Evolutionary conservation across 306 rosid species (phyloP).

Genomic region (Cajanus cajan): DNA sequence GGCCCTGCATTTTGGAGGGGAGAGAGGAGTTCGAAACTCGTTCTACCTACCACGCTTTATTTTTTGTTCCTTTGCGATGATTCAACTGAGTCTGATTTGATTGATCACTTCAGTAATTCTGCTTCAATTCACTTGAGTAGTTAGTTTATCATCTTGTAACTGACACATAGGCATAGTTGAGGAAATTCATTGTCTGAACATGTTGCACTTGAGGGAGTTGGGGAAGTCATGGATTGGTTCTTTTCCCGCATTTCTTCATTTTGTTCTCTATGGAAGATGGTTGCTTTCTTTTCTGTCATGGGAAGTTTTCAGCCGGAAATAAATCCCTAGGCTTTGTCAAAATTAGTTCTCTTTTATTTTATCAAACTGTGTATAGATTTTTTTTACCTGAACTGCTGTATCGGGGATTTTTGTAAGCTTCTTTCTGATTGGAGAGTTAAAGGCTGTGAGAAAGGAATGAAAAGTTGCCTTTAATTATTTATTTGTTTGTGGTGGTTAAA

Average conservation of each 20-base stretch:
- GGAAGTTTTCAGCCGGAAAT: background rate
- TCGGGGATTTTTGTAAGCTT: background rate
- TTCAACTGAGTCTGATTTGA: background rate
- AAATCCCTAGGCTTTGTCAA: background rate
- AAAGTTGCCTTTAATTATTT: background rate
- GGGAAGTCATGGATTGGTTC: background rate
- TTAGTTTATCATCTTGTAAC: conserved; percentile 15
- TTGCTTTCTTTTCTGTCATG: background rate
- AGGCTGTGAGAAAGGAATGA: background rate
- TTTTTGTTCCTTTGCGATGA: background rate
- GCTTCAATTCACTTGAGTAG: background rate
- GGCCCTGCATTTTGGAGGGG: conserved; percentile 14
- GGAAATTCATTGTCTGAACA: background rate
- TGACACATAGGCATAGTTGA: background rate
- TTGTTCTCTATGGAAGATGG: background rate
- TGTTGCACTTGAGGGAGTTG: background rate
- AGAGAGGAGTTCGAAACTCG: background rate
- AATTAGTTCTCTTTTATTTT: background rate
- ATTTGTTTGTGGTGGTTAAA: background rate
- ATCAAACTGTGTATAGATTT: background rate
- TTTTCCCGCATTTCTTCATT: background rate
- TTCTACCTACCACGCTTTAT: background rate
- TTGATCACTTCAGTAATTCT: background rate
- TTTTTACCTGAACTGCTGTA: background rate
- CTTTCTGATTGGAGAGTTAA: background rate